Conservation (phyloP, 805 yeast species). For the Suhomyces prunicola region DNA sequence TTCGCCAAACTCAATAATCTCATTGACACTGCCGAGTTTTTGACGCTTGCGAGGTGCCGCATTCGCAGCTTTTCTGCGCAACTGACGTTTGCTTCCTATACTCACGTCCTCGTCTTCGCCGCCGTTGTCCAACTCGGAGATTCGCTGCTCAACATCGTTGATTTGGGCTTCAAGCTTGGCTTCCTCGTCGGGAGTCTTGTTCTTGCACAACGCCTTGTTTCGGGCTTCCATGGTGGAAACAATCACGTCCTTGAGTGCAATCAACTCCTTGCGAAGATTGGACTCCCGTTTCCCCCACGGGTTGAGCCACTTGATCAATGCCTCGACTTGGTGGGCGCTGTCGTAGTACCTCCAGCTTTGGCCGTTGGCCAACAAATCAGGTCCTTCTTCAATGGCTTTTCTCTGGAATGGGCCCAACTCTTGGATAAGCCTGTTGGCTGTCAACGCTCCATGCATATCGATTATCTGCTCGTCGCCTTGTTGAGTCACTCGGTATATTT, state of each 20-base stretch:
- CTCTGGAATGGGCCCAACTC: slow-evolving; percentile 44
- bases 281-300: slow-evolving; percentile 75
- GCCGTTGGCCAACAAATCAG: slow-evolving; percentile 50
- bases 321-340: slow-evolving; percentile 51
- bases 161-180: slow-evolving; percentile 38
- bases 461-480: slow-evolving; percentile 20
- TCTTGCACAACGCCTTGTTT: slow-evolving; percentile 49
- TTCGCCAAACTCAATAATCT: slow-evolving; percentile 26
- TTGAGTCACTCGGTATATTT: slow-evolving; percentile 11
- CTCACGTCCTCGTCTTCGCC: slow-evolving; percentile 13
- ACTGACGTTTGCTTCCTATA: slow-evolving; percentile 21
- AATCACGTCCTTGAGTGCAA: slow-evolving; percentile 50
- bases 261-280: slow-evolving; percentile 58
- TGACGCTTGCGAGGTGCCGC: slow-evolving; percentile 34
- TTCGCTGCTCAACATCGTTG: slow-evolving; percentile 24
- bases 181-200: slow-evolving; percentile 40
- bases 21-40: slow-evolving; percentile 26
- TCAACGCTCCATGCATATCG: slow-evolving; percentile 35
- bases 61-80: slow-evolving; percentile 21
- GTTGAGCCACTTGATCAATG: slow-evolving; percentile 63
- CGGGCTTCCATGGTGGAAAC: slow-evolving; percentile 57
- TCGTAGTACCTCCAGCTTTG: slow-evolving; percentile 74
- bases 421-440: slow-evolving; percentile 1
- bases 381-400: slow-evolving; percentile 65
- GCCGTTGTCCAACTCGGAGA: slow-evolving; percentile 8